Base-by-base conservation (phyloP, 495 filamentous ascomycete genomes). In the Pseudevernia furfuracea region DNA sequence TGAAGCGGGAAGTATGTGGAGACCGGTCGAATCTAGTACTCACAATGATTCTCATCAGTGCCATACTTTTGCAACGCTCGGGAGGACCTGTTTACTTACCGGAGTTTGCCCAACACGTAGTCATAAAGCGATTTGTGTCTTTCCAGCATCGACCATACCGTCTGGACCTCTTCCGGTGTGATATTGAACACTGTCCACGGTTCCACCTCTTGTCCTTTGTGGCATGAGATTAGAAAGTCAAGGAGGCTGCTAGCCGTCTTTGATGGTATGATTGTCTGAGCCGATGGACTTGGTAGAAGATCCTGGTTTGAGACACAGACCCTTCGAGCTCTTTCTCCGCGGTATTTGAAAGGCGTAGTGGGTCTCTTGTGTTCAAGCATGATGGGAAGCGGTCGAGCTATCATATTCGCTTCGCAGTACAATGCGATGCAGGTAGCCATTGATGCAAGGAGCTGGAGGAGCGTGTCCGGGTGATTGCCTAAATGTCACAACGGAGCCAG, bases 1-100 rank as follows among this genome's bases (percentile, higher is more conserved):
- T n/a, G n/a, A n/a, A n/a, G n/a, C 11, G 0, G 32, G 36, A 28
- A 39, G 14, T 59, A 10, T 59, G 15, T 59, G 10, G 12, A 38
- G 32, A 59, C 57, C 57, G 41, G 58, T 60, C 38, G 39, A 60
- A 60, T 12, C 58, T 60, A 36, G 58, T 60, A 14, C 38, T 60
- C 39, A 60, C 17, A 60, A 10, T 60, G 25, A 44, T 34, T 19
- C 58, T 46, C 12, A 43, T 60, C 12, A 60, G 58, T 46, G 39
- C 38, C 15, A 60, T 30, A 34, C 23, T 32, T 60, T 60, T 46
- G 12, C 12, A 39, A 39, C 38, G 39, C 58, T 44, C 6, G 25
- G 39, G 34, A 46, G n/a, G 58, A 46, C 39, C 39, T 34, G 23
- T 60, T 25, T 11, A 60, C 39, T 23, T 28, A 7, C n/a, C n/a